phyloP scores from a whole-genome alignment of 305 asterid species.

The Lippia alba region DNA sequence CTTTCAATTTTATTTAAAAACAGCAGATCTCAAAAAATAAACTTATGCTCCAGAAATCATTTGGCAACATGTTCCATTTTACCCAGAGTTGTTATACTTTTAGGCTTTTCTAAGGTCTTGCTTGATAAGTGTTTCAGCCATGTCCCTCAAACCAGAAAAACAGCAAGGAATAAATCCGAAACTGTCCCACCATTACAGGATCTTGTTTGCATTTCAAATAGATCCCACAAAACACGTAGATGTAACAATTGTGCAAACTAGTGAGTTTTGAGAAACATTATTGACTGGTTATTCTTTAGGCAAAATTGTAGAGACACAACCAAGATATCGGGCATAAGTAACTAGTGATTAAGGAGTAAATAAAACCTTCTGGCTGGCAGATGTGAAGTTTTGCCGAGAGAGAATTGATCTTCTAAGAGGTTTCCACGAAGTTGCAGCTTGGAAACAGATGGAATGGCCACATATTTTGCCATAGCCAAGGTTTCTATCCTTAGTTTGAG shows the following conservation, averaged over 20 bases:
- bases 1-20: conserved; percentile 1
- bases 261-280: neutral
- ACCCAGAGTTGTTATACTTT: neutral
- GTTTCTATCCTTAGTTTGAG: conserved; percentile 41
- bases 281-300: neutral
- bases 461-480: conserved; percentile 61
- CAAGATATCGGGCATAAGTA: conserved; percentile 22
- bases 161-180: neutral
- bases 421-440: conserved; percentile 57
- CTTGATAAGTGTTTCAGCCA: conserved; percentile 16
- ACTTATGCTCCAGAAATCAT: neutral
- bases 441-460: conserved; percentile 49
- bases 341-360: conserved; percentile 28
- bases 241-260: neutral
- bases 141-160: conserved; percentile 3
- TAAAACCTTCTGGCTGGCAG: conserved; percentile 53
- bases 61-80: neutral
- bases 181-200: conserved; percentile 11
- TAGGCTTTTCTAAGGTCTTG: neutral
- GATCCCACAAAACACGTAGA: conserved; percentile 1
- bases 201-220: neutral
- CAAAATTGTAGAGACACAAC: conserved; percentile 19
- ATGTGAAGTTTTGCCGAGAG: conserved; percentile 43
- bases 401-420: conserved; percentile 40
- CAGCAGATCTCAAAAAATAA: neutral